These are phyloP conservation scores for Colletotrichum tabaci DNA, from an alignment of 2,329 filamentous ascomycete species.

Conservation along the genomic window DNA sequence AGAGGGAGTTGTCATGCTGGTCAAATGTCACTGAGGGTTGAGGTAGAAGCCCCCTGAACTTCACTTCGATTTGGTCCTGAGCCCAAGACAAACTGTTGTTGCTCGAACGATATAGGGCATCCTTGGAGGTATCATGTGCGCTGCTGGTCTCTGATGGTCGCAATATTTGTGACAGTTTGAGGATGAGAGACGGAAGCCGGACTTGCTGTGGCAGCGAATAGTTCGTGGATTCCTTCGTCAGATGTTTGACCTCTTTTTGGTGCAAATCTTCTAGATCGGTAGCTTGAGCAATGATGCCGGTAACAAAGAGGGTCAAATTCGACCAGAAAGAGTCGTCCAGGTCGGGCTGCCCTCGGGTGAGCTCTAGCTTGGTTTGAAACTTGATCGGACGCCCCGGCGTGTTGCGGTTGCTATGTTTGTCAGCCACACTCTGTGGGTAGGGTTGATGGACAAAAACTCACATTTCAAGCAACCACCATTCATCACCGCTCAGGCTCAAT, in stretches of 20 bases:
- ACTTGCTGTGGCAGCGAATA: slow-evolving; percentile 59
- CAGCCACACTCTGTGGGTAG: slow-evolving; percentile 13
- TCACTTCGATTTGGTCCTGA: slow-evolving; percentile 70
- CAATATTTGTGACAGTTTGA: slow-evolving; percentile 63
- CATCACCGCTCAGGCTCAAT: slow-evolving; percentile 80
- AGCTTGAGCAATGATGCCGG: slow-evolving; percentile 66
- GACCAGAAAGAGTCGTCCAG: slow-evolving; percentile 67
- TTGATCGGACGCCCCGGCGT: slow-evolving; percentile 46
- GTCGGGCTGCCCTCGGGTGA: slow-evolving; percentile 60
- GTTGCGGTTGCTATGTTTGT: slow-evolving; percentile 47
- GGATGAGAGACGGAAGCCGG: slow-evolving; percentile 63
- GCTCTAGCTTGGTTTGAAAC: slow-evolving; percentile 53
- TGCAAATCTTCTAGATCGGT: slow-evolving; percentile 65
- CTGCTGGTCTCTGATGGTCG: background rate
- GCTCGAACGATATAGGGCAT: slow-evolving; percentile 45
- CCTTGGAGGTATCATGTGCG: slow-evolving; percentile 1
- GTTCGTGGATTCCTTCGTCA: slow-evolving; percentile 52
- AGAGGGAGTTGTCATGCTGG: slow-evolving; percentile 14
- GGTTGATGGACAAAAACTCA: slow-evolving; percentile 54
- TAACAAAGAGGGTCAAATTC: slow-evolving; percentile 64
- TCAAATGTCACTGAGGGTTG: slow-evolving; percentile 34
- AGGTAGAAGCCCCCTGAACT: slow-evolving; percentile 65
- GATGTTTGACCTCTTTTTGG: slow-evolving; percentile 59
- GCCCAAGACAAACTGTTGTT: slow-evolving; percentile 64
- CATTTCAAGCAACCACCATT: slow-evolving; percentile 83